phyloP scores from a whole-genome alignment of 2,329 filamentous ascomycete species.

The Coniochaeta hoffmannii region DNA sequence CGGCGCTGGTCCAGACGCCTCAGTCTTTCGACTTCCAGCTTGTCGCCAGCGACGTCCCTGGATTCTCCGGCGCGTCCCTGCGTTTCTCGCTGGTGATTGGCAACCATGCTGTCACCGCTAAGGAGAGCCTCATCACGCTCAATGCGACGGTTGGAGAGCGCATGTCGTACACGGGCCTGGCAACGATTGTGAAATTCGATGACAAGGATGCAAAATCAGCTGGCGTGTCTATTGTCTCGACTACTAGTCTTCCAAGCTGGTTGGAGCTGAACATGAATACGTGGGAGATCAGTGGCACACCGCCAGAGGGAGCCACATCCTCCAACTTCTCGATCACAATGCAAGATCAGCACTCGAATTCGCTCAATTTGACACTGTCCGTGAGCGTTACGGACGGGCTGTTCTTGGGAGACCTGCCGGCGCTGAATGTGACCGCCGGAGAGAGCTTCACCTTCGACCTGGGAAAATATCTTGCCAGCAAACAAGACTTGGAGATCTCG shows the following conservation, averaged over 20 bases:
- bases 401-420: conserved; percentile 31
- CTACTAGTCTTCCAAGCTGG: conserved; percentile 57
- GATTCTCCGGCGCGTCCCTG: conserved; percentile 61
- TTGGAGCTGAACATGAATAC: conserved; percentile 55
- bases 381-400: conserved; percentile 24
- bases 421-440: conserved; percentile 32
- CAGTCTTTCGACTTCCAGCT: conserved; percentile 66
- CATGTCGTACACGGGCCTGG: conserved; percentile 46
- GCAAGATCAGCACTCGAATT: conserved; percentile 51
- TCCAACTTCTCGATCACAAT: conserved; percentile 56
- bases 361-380: conserved; percentile 46
- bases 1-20: conserved; percentile 56
- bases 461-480: conserved; percentile 30
- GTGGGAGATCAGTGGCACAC: conserved; percentile 57
- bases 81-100: conserved; percentile 67
- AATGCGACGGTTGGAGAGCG: conserved; percentile 46
- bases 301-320: conserved; percentile 49
- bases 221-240: conserved; percentile 44
- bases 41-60: conserved; percentile 72
- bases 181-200: conserved; percentile 49
- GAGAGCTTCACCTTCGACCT: conserved; percentile 35
- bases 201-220: conserved; percentile 37
- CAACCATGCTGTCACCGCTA: conserved; percentile 60
- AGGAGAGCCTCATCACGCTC: conserved; percentile 46
- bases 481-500: conserved; percentile 28